phyloP scores from a whole-genome alignment of 1,284 basidiomycete species.

The Fomitiporia mediterranea region DNA sequence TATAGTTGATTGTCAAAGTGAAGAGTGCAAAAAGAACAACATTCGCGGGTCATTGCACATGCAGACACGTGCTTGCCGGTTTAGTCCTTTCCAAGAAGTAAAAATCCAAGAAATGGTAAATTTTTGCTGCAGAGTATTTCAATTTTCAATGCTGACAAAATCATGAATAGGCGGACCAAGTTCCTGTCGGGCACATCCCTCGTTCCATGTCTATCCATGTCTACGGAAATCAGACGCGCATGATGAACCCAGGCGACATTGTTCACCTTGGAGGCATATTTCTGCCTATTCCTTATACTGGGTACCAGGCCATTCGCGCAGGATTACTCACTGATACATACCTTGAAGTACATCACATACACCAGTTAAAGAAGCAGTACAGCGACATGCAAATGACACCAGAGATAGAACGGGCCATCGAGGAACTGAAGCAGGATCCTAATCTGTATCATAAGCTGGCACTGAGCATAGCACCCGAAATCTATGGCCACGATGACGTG shows the following conservation, averaged over 20 bases:
- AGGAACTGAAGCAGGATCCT: conserved; percentile 70
- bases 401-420: conserved; percentile 72
- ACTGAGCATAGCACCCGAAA: conserved; percentile 93
- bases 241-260: conserved; percentile 94
- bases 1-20: conserved; percentile 81
- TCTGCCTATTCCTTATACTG: conserved; percentile 86
- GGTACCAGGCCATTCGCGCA: conserved; percentile 86
- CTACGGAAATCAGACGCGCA: conserved; percentile 84
- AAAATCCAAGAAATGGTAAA: conserved; percentile 97
- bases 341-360: conserved; percentile 86
- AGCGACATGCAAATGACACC: conserved; percentile 90
- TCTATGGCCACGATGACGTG: conserved; percentile 97
- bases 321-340: conserved; percentile 97
- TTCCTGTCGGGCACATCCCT: conserved; percentile 98
- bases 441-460: conserved; percentile 82
- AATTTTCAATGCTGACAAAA: not conserved
- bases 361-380: conserved; percentile 98
- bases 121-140: not conserved
- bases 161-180: conserved; percentile 84
- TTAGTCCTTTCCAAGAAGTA: conserved; percentile 97
- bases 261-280: conserved; percentile 90
- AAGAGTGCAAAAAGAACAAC: conserved; percentile 84
- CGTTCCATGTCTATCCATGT: conserved; percentile 97
- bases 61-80: conserved; percentile 96
- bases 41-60: conserved; percentile 91